Percentiles rank a stretch among this genome's conserved stretches.
Conservation (phyloP, 306 rosid species). For the Cicer yamashitae region DNA sequence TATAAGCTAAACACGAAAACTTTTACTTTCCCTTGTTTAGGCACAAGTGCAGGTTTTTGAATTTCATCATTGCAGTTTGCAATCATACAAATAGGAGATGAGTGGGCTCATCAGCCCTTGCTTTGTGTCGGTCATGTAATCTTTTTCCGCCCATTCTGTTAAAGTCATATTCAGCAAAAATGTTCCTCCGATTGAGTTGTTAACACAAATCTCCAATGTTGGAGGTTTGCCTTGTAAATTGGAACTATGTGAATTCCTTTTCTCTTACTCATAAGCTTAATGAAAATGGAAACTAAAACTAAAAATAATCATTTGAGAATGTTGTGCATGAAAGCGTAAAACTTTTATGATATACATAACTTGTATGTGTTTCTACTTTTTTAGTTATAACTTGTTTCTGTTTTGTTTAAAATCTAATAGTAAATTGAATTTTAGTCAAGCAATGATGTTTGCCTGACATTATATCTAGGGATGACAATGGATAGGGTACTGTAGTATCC, state of each 20-base stretch:
- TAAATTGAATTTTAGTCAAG: no score
- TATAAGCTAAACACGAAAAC: conserved; percentile 46
- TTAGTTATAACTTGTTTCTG: no score
- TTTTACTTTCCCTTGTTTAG: conserved; percentile 47
- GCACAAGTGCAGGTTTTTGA: conserved; percentile 49
- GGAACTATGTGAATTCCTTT: conserved; percentile 28
- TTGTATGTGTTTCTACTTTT: no score
- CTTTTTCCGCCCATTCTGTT: conserved; percentile 32
- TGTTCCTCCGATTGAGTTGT: conserved; percentile 44
- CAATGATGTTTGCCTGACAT: no score
- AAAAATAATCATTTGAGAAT: no score
- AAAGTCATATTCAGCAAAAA: conserved; percentile 41
- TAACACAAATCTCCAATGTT: conserved; percentile 30
- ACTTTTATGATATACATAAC: no score
- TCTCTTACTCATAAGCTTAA: conserved; percentile 16
- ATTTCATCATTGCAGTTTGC: conserved; percentile 46
- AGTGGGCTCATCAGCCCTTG: conserved; percentile 42
- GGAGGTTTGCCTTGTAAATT: conserved; percentile 40
- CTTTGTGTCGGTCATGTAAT: conserved; percentile 42
- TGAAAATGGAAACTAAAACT: conserved; percentile 16
- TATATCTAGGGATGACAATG: no score
- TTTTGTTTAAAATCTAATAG: no score
- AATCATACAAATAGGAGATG: conserved; percentile 50
- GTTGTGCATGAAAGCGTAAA: no score
- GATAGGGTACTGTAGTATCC: no score